Base-by-base conservation (phyloP, 176 grass and related monocot genomes). In the Thalia dealbata region DNA sequence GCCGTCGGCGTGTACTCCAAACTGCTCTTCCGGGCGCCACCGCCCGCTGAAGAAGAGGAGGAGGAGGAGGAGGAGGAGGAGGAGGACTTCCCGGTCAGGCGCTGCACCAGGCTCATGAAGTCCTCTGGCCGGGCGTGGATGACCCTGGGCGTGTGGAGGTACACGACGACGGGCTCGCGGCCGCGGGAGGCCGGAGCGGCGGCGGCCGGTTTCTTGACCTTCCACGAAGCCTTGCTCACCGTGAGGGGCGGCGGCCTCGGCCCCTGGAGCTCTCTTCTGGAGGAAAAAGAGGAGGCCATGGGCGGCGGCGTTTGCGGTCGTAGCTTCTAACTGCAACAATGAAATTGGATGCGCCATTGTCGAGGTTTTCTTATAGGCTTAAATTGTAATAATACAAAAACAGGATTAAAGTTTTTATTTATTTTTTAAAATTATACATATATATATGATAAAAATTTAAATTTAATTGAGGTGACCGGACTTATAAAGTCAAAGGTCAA, bases 41-140 rank as follows among this genome's bases (percentile, higher is more conserved):
- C 15, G 41, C 38, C 32, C 32, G 32, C 32, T 2, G 32, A 22
- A 38, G 38, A 26, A 48, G 41, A 41, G 2, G 52, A 60, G 18
- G 30, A 26, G 46, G 41, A 41, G 2, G 52, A 60, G 18, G 30
- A 28, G 10, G 32, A 7, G 2, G 80, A 45, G 0, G 84, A 56
- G 3, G 80, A 52, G 0, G 76, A 29, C 30, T 78, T 74, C 0
- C 85, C 80, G 0, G 85, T 87, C 56, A 87, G 27, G 5, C 73
- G 76, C 35, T 87, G 85, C 75, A 87, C 80, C 16, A 87, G 25
- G 19, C 71, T 76, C 80, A 74, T 79, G 43, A 87, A 87, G 58
- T 87, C 80, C 16, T 80, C 76, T 3, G 85, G 85, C 5, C 66
- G 50, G 5, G 85, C 11, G 59, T 87, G 85, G 50, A 87, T 72